Base-by-base conservation (phyloP, 495 filamentous ascomycete genomes). In the Thermothielavioides terrestris region DNA sequence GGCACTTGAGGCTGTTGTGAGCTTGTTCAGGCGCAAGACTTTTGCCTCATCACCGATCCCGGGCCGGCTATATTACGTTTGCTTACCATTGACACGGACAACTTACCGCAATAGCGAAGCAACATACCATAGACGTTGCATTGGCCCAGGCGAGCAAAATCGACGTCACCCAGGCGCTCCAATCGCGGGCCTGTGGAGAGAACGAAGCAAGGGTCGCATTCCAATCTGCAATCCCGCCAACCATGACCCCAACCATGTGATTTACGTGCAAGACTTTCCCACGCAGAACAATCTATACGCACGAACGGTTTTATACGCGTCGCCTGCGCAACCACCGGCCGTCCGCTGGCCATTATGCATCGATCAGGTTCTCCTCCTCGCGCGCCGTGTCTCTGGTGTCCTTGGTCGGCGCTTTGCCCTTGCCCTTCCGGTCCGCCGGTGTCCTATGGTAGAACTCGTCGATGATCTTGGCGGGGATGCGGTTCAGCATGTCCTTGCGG, bases 401-500 rank as follows among this genome's bases (percentile, higher is more conserved):
- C 52, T 90, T 85, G 73, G 57, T 63, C 39, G 60, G 44, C 37
- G 72, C 74, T 64, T 80, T 79, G 22, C 75, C 78, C 70, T 83
- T 81, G 46, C 80, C 68, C 50, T 78, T 56, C 18, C 57, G 57
- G 22, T 54, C 53, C 28, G 53, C 74, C n/a, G 73, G 58, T 22
- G 80, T 80, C 51, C 94, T 78, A 56, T 82, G 77, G 70, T 97
- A 99, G 72, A 84, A 99, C 68, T 96, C 85, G 61, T 94, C 83
- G 50, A 99, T 77, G 38, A 94, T 72, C 69, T 94, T 91, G 74
- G 87, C 84, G 43, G 92, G 94, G 62, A 99, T 94, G 71, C 90
- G 87, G 72, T 97, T 99, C 58, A 99, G 84, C 59, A 95, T 73
- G 60, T 97, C 94, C 77, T 90, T 94, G 59, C 91, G 90, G 72